Evolutionary conservation across 164 flowering plant species (phyloP).

Genomic region (Vitis rupestris): DNA sequence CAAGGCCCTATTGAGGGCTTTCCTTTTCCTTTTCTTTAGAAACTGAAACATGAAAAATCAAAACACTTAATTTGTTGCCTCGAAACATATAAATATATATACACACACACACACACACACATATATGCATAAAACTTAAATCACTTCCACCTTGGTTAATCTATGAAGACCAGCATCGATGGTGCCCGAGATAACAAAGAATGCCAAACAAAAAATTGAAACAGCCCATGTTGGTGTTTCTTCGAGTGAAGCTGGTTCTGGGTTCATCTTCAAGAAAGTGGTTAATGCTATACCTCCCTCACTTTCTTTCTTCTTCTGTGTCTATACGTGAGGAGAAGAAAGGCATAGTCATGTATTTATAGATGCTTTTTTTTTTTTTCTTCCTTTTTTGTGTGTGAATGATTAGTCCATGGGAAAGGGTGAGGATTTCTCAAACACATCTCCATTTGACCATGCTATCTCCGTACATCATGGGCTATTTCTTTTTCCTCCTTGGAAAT

Average conservation of each 20-base stretch:
- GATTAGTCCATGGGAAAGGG: too few relatives aligned
- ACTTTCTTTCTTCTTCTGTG: neutral
- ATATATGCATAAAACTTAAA: neutral
- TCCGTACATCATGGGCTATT: too few relatives aligned
- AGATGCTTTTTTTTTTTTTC: neutral
- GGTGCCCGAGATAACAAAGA: constrained; percentile 8
- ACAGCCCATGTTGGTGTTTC: constrained; percentile 24
- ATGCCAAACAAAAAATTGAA: constrained; percentile 4
- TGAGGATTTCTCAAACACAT: too few relatives aligned
- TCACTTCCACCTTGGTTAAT: constrained; percentile 11
- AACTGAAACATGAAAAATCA: constrained; percentile 9
- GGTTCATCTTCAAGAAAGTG: neutral
- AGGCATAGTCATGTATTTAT: neutral
- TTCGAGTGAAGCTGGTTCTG: constrained; percentile 11
- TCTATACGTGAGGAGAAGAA: neutral
- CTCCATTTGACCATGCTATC: too few relatives aligned
- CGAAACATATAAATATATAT: neutral
- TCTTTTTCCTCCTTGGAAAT: too few relatives aligned
- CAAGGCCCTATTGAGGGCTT: constrained; percentile 16
- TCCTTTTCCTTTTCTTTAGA: constrained; percentile 15
- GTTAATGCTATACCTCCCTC: constrained; percentile 4
- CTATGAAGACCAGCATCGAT: constrained; percentile 6
- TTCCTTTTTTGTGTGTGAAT: too few relatives aligned
- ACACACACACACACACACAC: neutral
- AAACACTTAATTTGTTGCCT: neutral